These are phyloP conservation scores for Suhomyces taliae DNA, from an alignment of 1,139 yeast genomes.

Conservation along the genomic window DNA sequence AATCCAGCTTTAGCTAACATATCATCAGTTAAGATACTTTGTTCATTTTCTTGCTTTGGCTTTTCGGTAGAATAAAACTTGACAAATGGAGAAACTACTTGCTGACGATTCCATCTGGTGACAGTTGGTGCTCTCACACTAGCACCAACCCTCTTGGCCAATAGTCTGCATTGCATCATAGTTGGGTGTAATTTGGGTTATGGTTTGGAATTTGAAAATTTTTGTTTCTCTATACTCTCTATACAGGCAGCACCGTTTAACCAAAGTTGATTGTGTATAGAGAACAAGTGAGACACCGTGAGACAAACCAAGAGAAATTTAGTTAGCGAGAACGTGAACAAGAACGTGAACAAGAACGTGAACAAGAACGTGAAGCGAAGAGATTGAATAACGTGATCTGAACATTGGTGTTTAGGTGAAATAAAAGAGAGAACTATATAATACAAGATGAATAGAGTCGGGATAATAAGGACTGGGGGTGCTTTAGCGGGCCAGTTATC, in stretches of 20 bases:
- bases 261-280: no score
- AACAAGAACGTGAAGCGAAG: no score
- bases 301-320: no score
- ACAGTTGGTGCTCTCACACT: neutral
- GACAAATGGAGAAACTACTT: neutral
- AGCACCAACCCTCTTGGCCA: constrained; percentile 6
- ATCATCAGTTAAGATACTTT: constrained; percentile 75
- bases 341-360: no score
- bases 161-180: constrained; percentile 4
- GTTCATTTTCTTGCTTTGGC: constrained; percentile 27
- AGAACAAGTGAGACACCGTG: no score
- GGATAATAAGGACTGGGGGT: no score
- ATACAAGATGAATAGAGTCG: no score
- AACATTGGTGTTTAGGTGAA: no score
- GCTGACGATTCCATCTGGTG: neutral
- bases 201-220: constrained; percentile 3
- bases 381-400: no score
- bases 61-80: constrained; percentile 23
- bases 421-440: no score
- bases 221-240: constrained; percentile 1
- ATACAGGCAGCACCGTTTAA: neutral
- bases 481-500: no score
- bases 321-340: no score
- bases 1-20: constrained; percentile 82
- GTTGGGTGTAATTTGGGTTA: neutral